phyloP scores from a whole-genome alignment of 768 basidiomycete genomes.

The Pilatotrama ljubarskyi region DNA sequence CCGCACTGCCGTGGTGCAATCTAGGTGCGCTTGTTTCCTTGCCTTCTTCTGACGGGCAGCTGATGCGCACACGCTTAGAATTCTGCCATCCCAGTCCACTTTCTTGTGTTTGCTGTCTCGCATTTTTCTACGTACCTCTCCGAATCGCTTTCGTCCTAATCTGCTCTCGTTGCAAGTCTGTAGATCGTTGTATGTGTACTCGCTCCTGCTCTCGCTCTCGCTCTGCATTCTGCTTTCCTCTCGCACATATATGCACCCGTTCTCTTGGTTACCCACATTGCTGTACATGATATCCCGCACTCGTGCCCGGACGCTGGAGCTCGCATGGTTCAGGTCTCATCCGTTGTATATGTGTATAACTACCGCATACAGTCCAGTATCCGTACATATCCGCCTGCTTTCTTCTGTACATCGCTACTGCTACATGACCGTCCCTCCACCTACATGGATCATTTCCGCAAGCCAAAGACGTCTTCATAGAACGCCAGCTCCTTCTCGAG shows the following conservation, averaged over 20 bases:
- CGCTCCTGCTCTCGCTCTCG: no score
- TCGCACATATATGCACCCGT: no score
- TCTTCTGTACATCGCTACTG: neutral
- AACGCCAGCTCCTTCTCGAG: slow-evolving; percentile 54
- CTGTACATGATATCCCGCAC: no score
- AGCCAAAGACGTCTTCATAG: slow-evolving; percentile 48
- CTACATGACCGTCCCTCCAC: neutral
- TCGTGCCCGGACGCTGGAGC: no score
- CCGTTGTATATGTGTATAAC: slow-evolving; percentile 7
- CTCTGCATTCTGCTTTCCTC: no score
- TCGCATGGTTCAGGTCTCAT: neutral
- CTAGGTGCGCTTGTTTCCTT: neutral
- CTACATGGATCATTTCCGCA: slow-evolving; percentile 11
- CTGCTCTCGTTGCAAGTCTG: neutral
- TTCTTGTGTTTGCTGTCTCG: neutral
- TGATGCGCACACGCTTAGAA: neutral
- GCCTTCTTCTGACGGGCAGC: neutral
- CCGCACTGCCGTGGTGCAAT: slow-evolving; percentile 18
- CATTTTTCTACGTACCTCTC: neutral
- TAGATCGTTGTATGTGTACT: neutral
- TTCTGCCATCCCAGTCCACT: neutral
- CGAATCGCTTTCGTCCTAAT: neutral
- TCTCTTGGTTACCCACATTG: no score
- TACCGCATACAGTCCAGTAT: neutral
- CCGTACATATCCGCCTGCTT: neutral